phyloP scores from a whole-genome alignment of 139 green algal genomes.

The Mesostigma viride region DNA sequence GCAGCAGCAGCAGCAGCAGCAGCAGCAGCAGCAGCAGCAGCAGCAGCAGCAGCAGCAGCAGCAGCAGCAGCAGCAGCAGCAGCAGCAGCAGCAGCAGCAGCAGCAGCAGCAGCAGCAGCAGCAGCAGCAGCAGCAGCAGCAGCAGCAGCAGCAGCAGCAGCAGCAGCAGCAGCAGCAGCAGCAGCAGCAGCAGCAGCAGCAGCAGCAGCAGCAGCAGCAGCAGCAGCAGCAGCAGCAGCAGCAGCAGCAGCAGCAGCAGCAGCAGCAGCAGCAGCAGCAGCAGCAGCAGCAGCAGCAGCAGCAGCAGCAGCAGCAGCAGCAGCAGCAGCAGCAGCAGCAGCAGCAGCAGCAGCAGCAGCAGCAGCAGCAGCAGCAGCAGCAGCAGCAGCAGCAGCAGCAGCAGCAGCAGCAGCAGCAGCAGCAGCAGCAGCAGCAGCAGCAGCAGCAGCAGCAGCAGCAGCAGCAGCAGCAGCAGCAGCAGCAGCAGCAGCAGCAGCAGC shows the following conservation, averaged over 20 bases:
- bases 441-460: slow-evolving; percentile 1
- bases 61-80: neutral
- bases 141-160: neutral
- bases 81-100: neutral
- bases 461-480: slow-evolving; percentile 1
- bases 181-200: neutral
- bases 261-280: neutral
- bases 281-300: neutral
- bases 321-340: neutral
- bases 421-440: neutral
- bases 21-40: neutral
- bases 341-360: neutral
- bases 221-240: neutral
- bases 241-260: neutral
- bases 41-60: neutral
- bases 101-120: neutral
- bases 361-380: neutral
- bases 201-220: neutral
- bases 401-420: slow-evolving; percentile 1
- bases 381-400: slow-evolving; percentile 1
- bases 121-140: neutral
- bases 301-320: neutral
- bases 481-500: neutral
- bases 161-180: neutral
- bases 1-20: neutral